Percentiles rank a stretch among this genome's conserved stretches.
These are phyloP conservation scores for Excoecaria cochinchinensis DNA, from an alignment of 345 rosid genomes.

Conservation along the genomic window DNA sequence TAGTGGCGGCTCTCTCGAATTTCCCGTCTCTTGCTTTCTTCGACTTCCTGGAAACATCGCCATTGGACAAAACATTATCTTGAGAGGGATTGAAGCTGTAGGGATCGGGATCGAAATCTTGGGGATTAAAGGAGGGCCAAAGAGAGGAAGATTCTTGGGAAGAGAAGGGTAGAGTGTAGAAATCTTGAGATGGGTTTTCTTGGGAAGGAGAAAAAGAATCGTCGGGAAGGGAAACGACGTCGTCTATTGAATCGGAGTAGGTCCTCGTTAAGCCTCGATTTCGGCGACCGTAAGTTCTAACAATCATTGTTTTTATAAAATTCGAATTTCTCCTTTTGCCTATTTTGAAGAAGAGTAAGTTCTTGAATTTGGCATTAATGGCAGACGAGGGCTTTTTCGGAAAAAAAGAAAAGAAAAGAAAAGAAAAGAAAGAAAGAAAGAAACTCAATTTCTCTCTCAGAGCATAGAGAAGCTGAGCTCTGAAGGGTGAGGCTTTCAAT, in stretches of 20 bases:
- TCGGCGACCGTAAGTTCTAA: constrained; percentile 93
- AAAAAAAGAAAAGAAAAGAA: neutral
- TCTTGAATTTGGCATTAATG: neutral
- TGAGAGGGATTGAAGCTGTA: constrained; percentile 21
- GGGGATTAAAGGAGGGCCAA: constrained; percentile 29
- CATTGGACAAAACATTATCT: constrained; percentile 27
- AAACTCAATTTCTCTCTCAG: neutral
- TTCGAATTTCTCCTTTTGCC: neutral
- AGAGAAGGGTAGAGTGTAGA: constrained; percentile 50
- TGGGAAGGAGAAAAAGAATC: constrained; percentile 45
- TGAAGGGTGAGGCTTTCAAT: neutral
- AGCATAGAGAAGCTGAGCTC: neutral
- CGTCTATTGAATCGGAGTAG: constrained; percentile 48
- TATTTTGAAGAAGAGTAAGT: neutral
- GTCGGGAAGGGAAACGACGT: constrained; percentile 33
- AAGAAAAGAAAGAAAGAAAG: neutral
- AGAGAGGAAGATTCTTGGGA: constrained; percentile 75
- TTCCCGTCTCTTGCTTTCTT: constrained; percentile 57
- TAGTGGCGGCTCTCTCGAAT: neutral
- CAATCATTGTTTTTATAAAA: constrained; percentile 50
- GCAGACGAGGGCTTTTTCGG: constrained; percentile 8
- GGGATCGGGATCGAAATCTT: constrained; percentile 33
- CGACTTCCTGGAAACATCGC: constrained; percentile 37
- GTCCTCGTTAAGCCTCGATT: constrained; percentile 49
- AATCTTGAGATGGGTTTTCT: constrained; percentile 51